Evolutionary conservation across 805 yeast genomes (phyloP).

Genomic region (Monosporozyma siamensis): DNA sequence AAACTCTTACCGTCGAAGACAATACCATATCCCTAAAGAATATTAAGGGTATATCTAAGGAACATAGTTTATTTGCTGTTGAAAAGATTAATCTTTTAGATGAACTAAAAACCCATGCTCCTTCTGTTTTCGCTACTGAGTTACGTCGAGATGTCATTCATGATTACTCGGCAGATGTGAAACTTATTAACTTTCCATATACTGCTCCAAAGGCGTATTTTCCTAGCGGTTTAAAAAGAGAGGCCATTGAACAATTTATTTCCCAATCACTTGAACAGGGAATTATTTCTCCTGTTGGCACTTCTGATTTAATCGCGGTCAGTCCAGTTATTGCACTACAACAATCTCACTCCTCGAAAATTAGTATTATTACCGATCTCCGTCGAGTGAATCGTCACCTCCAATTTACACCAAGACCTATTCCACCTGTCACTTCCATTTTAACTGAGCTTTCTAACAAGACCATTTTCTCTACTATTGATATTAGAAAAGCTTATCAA

Average conservation of each 20-base stretch:
- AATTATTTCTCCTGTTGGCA: neutral
- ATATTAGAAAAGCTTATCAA: slow-evolving; percentile 7
- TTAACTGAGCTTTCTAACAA: slow-evolving; percentile 3
- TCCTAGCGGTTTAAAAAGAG: neutral
- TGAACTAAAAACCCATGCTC: neutral
- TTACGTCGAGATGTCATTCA: neutral
- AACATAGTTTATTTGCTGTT: too few species aligned
- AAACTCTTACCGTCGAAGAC: neutral
- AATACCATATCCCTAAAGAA: neutral
- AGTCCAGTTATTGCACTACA: slow-evolving; percentile 5
- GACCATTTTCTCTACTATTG: slow-evolving; percentile 7
- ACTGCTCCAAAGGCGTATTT: slow-evolving; percentile 6
- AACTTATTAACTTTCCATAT: slow-evolving; percentile 1
- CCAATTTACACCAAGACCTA: slow-evolving; percentile 5
- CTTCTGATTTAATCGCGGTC: slow-evolving; percentile 3
- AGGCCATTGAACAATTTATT: neutral
- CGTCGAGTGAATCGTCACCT: slow-evolving; percentile 4
- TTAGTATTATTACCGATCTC: slow-evolving; percentile 5
- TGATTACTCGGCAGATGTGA: slow-evolving; percentile 1
- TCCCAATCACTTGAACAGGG: slow-evolving; percentile 2
- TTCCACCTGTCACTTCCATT: slow-evolving; percentile 4
- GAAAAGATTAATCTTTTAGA: neutral
- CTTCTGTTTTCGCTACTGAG: neutral
- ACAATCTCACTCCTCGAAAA: slow-evolving; percentile 1
- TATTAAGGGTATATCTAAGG: neutral